Evolutionary conservation across 2,329 filamentous ascomycete genomes (phyloP).

Genomic region (Venturia nashicola): DNA sequence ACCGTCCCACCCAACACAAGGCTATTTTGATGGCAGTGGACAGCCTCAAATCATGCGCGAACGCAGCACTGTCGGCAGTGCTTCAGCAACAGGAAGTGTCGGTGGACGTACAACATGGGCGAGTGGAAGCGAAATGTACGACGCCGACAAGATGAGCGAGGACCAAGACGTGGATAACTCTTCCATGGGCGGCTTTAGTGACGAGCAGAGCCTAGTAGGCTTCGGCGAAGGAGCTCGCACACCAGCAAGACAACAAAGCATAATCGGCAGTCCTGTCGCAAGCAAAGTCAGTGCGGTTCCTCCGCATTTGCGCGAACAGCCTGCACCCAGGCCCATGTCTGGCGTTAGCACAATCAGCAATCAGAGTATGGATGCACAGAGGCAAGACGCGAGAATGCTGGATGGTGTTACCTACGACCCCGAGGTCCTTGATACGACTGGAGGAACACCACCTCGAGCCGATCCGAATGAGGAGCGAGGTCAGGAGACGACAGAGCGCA

Average conservation of each 20-base stretch:
- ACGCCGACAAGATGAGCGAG: conserved; percentile 61
- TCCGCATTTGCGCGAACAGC: conserved; percentile 18
- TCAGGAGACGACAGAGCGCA: conserved; percentile 7
- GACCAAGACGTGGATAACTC: conserved; percentile 42
- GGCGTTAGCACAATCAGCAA: conserved; percentile 19
- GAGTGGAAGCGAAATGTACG: conserved; percentile 44
- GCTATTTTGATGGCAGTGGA: conserved; percentile 72
- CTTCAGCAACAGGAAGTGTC: conserved; percentile 72
- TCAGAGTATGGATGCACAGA: conserved; percentile 23
- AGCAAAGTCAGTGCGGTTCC: conserved; percentile 24
- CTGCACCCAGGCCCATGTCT: conserved; percentile 20
- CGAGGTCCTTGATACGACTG: conserved; percentile 27
- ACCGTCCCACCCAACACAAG: conserved; percentile 20
- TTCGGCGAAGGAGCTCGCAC: conserved; percentile 76
- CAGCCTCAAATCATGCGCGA: conserved; percentile 52
- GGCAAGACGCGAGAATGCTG: conserved; percentile 29
- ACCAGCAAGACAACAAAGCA: conserved; percentile 44
- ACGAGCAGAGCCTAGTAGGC: conserved; percentile 76
- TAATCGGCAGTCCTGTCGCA: conserved; percentile 67
- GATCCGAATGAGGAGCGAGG: conserved; percentile 9
- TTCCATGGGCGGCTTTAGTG: conserved; percentile 68
- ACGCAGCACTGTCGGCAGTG: conserved; percentile 80
- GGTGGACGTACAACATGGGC: conserved; percentile 56
- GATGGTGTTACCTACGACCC: conserved; percentile 35
- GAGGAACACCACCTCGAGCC: conserved; percentile 16